Conservation (phyloP, 1,284 basidiomycete genomes). For the Butyriboletus pseudospeciosus region DNA sequence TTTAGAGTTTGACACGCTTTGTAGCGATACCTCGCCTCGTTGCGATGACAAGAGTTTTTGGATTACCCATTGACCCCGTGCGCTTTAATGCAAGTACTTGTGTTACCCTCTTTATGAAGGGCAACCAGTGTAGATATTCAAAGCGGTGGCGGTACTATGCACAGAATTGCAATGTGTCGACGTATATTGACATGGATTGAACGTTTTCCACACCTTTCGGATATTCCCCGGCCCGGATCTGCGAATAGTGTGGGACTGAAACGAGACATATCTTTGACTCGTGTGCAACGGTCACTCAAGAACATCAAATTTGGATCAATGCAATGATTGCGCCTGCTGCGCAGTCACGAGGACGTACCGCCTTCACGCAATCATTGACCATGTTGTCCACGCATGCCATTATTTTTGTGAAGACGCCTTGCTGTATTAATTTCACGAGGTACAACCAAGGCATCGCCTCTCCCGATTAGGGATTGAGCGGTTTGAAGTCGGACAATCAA, state of each 20-base stretch:
- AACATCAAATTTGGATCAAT: neutral
- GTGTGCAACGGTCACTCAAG: neutral
- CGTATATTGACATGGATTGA: no score
- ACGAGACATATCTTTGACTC: no score
- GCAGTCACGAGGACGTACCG: constrained; percentile 28
- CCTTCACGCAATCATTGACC: constrained; percentile 17
- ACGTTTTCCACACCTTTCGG: neutral
- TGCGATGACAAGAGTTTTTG: constrained; percentile 18
- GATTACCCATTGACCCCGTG: neutral
- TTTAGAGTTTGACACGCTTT: constrained; percentile 9
- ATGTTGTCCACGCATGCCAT: constrained; percentile 20
- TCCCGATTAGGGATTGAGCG: constrained; percentile 31
- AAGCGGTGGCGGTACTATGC: no score
- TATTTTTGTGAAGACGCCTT: constrained; percentile 21
- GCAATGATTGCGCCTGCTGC: constrained; percentile 23
- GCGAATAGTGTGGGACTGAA: no score
- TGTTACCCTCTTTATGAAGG: neutral
- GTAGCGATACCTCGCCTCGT: constrained; percentile 29
- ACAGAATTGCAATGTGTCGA: neutral
- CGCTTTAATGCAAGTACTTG: neutral
- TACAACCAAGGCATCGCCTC: constrained; percentile 23
- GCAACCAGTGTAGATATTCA: no score
- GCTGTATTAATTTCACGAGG: constrained; percentile 26
- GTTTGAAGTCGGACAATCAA: constrained; percentile 34
- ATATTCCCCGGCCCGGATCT: neutral